These are phyloP conservation scores for Circinella minor DNA, from an alignment of 371 early-diverging fungal genomes.

Conservation along the genomic window DNA sequence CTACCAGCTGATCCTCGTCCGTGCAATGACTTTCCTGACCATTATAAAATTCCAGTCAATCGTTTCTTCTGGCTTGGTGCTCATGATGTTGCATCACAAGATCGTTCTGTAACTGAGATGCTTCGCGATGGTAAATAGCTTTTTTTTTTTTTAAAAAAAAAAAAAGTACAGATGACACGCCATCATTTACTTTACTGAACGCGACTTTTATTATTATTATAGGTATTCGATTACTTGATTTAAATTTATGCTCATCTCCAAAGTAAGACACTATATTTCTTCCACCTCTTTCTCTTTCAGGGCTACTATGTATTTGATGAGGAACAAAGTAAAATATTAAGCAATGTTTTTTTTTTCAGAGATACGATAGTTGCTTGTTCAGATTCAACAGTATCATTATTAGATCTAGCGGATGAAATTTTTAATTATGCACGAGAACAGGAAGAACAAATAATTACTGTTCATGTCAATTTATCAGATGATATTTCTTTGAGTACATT, in stretches of 20 bases:
- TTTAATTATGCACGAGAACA: conserved; percentile 27
- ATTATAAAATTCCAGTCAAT: conserved; percentile 36
- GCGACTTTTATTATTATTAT: not conserved
- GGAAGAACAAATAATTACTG: conserved; percentile 34
- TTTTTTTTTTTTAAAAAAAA: too few relatives aligned
- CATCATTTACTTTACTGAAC: not conserved
- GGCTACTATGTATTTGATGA: too few relatives aligned
- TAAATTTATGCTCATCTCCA: conserved; percentile 21
- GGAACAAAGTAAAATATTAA: too few relatives aligned
- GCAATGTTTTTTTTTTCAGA: not conserved
- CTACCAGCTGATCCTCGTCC: conserved; percentile 19
- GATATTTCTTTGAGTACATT: conserved; percentile 21
- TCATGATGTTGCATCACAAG: conserved; percentile 20
- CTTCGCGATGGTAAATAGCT: conserved; percentile 27
- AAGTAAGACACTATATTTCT: not conserved
- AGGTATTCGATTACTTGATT: conserved; percentile 24
- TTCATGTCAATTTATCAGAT: conserved; percentile 24
- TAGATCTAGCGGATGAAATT: conserved; percentile 27
- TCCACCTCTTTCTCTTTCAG: not conserved
- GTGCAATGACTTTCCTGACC: conserved; percentile 45
- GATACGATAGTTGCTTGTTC: conserved; percentile 8
- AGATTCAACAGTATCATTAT: conserved; percentile 17
- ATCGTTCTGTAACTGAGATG: conserved; percentile 26
- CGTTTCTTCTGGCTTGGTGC: conserved; percentile 45
- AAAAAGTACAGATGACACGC: too few relatives aligned